A percentile compares a stretch with the other conserved stretches of the same genome.
These are phyloP conservation scores for Venturia aucupariae DNA, from an alignment of 2,329 filamentous ascomycete genomes.

Conservation along the genomic window DNA sequence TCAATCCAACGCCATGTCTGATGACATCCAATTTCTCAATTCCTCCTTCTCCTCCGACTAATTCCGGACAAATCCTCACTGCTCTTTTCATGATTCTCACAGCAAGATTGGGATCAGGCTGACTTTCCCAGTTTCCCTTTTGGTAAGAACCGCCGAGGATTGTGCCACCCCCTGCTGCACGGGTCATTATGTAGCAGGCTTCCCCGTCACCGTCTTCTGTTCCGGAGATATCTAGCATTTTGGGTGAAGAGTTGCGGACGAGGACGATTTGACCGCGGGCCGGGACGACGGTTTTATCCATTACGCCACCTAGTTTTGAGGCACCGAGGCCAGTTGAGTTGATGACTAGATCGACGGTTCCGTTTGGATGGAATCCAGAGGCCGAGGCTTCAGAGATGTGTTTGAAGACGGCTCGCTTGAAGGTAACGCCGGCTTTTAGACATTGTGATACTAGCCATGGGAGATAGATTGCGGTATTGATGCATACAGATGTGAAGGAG, in stretches of 20 bases:
- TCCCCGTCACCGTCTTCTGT: constrained; percentile 61
- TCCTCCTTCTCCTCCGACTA: constrained; percentile 53
- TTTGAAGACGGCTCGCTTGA: constrained; percentile 36
- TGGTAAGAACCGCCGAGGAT: constrained; percentile 81
- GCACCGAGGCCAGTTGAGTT: constrained; percentile 80
- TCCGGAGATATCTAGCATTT: constrained; percentile 62
- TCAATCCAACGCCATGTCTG: constrained; percentile 71
- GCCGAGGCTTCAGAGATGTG: constrained; percentile 63
- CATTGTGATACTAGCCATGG: constrained; percentile 78
- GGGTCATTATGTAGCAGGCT: constrained; percentile 70
- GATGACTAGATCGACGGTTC: constrained; percentile 59
- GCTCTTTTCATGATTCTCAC: constrained; percentile 75
- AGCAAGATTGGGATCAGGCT: constrained; percentile 71
- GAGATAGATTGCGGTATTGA: constrained; percentile 83
- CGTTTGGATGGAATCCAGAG: constrained; percentile 43
- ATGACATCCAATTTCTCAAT: constrained; percentile 66
- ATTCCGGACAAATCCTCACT: constrained; percentile 53
- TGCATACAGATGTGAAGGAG: constrained; percentile 76
- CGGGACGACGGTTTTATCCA: constrained; percentile 63
- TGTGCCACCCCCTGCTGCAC: constrained; percentile 71
- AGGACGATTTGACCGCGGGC: constrained; percentile 76
- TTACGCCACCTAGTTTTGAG: constrained; percentile 68
- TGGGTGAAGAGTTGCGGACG: constrained; percentile 65
- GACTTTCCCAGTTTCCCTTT: constrained; percentile 67
- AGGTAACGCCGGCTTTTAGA: constrained; percentile 58